Conservation (phyloP, 2,329 filamentous ascomycete species). For the Stagonosporopsis vannaccii region DNA sequence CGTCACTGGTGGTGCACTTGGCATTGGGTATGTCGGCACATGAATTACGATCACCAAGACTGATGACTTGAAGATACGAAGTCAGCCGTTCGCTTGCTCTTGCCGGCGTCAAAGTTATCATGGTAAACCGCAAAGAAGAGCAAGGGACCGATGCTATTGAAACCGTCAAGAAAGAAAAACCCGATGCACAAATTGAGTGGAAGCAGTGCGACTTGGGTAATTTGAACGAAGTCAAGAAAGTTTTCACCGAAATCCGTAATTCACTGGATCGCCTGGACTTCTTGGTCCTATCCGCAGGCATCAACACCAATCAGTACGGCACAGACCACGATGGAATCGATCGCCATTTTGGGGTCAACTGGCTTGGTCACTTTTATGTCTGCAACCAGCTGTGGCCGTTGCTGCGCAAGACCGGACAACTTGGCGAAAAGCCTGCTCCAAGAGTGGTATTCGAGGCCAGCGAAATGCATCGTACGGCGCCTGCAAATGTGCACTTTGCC, state of each 20-base stretch:
- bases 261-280: constrained; percentile 52
- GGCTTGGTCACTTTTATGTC: constrained; percentile 55
- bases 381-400: constrained; percentile 54
- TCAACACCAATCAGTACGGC: constrained; percentile 53
- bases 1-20: constrained; percentile 51
- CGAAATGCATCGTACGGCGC: constrained; percentile 51
- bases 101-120: constrained; percentile 31
- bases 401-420: constrained; percentile 51
- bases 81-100: constrained; percentile 25
- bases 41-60: neutral
- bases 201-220: constrained; percentile 53
- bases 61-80: constrained; percentile 18
- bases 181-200: constrained; percentile 50
- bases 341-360: constrained; percentile 55
- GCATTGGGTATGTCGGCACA: constrained; percentile 43
- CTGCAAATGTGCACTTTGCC: constrained; percentile 49
- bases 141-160: constrained; percentile 50
- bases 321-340: constrained; percentile 50
- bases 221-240: constrained; percentile 48
- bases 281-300: constrained; percentile 54
- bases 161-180: constrained; percentile 40
- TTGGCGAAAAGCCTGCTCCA: too few species aligned
- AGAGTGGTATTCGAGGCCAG: constrained; percentile 53
- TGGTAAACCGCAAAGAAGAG: constrained; percentile 48
- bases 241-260: constrained; percentile 52